Conservation (phyloP, 83 land plant genomes). For the Picea mariana region DNA sequence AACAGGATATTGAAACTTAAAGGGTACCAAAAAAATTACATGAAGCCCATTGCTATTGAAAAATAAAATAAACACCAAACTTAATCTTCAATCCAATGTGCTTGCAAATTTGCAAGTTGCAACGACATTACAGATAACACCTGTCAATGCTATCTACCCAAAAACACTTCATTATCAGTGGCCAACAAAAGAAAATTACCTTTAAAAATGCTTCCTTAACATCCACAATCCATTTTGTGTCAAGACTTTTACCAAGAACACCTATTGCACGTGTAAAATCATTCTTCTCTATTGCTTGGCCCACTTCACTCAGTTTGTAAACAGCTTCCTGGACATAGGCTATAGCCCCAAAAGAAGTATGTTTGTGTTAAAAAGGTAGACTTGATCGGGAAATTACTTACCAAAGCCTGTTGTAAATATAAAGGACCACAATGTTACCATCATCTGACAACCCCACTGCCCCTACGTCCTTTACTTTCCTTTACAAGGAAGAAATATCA, state of each 20-base stretch:
- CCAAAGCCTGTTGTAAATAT: not conserved
- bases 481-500: not conserved
- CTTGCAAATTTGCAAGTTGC: not conserved
- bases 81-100: not conserved
- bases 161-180: not conserved
- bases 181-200: slow-evolving; percentile 19
- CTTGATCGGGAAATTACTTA: slow-evolving; percentile 6
- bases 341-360: slow-evolving; percentile 15
- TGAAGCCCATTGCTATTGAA: not conserved
- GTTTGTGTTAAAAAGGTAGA: not conserved
- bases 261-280: slow-evolving; percentile 26
- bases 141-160: not conserved
- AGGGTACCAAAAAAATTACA: not conserved
- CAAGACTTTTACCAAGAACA: slow-evolving; percentile 26
- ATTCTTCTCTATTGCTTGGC: slow-evolving; percentile 26
- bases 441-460: too few relatives aligned
- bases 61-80: not conserved
- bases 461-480: too few relatives aligned
- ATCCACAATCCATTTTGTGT: slow-evolving; percentile 27
- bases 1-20: not conserved
- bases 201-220: slow-evolving; percentile 24
- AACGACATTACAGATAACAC: not conserved
- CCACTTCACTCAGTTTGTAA: slow-evolving; percentile 29
- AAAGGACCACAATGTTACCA: not conserved
- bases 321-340: slow-evolving; percentile 34